A percentile compares a stretch with the other conserved stretches of the same genome.
Evolutionary conservation across 495 filamentous ascomycete species (phyloP).

Genomic region (Oleoguttula mirabilis): DNA sequence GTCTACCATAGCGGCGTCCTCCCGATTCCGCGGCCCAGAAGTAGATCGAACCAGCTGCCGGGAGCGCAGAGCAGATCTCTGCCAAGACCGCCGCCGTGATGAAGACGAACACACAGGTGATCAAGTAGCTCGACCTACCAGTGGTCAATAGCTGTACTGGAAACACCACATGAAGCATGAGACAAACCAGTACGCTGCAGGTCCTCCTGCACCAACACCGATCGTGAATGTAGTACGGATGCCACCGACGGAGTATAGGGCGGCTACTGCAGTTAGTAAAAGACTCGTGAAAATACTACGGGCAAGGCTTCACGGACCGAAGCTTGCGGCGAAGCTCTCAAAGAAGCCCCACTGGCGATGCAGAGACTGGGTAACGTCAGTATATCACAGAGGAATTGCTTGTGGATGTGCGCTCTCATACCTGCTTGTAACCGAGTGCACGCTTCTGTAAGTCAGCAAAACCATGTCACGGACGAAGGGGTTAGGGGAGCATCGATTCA

Average conservation of each 20-base stretch:
- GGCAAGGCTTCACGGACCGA: conserved; percentile 31
- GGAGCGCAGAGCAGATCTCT: conserved; percentile 45
- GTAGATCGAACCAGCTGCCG: conserved; percentile 45
- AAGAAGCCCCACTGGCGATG: conserved; percentile 32
- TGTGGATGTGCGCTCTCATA: conserved; percentile 1
- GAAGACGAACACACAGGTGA: conserved; percentile 44
- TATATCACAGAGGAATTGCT: not conserved
- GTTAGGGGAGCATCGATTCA: conserved; percentile 15
- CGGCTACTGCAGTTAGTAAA: conserved; percentile 29
- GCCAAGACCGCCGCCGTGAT: conserved; percentile 47
- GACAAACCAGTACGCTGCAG: conserved; percentile 45
- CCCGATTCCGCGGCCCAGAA: conserved; percentile 47
- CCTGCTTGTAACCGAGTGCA: conserved; percentile 25
- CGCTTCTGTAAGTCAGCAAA: conserved; percentile 16
- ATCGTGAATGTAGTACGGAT: conserved; percentile 46
- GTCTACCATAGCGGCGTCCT: conserved; percentile 39
- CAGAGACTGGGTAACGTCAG: conserved; percentile 15
- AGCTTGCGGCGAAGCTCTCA: conserved; percentile 45
- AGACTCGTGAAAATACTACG: not conserved
- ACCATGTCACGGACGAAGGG: not conserved
- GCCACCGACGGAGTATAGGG: conserved; percentile 45
- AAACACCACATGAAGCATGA: not conserved
- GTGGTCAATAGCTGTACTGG: no score
- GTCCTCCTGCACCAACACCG: conserved; percentile 45
- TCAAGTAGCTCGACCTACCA: conserved; percentile 44